Base-by-base conservation (phyloP, 306 rosid genomes). In the Lathyrus tuberosus region DNA sequence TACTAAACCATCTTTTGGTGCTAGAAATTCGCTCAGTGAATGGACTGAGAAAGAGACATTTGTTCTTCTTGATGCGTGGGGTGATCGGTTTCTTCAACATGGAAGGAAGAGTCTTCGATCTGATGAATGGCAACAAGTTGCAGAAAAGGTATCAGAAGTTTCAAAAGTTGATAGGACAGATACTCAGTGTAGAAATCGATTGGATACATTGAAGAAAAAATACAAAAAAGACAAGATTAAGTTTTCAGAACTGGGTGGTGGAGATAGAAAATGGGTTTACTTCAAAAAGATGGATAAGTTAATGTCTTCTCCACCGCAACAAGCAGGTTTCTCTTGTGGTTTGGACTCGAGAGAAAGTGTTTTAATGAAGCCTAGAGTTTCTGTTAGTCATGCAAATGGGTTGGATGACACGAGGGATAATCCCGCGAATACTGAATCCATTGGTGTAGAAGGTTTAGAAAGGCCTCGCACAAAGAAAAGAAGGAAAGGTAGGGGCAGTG, bases 101-200 rank as follows among this genome's bases (percentile, higher is more conserved):
- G 93, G 89, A 46, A 92, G 92, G 83, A 92, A 90, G 86, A 92
- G 96, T 61, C 96, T 92, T 61, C 84, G 96, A 71, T 82, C 86
- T 18, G 96, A 92, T 79, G 98, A 92, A 70, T 92, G 98, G 98
- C 89, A 86, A 73, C 88, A 90, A 81, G 96, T 92, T 66, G 91
- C 96, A 3, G 95, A 88, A 59, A 86, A 83, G 82, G 98, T 92
- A 11, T 85, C 91, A 2, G 86, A 86, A 79, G 88, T 86, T 60
- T 92, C 96, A 24, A 88, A 86, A 69, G 51, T 85, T 40, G 91
- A 87, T 46, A 89, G 86, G 80, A 88, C 93, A 4, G 96, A 82
- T 67, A 85, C 93, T 30, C 98, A 92, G 61, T 92, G 98, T 65
- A 79, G 98, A 37, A 92, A 89, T 73, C 91, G 91, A 15, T 74